Percentiles rank a stretch among this genome's conserved stretches.
These are phyloP conservation scores for Penicillium flavigenum DNA, from an alignment of 495 filamentous ascomycete genomes.

Conservation along the genomic window DNA sequence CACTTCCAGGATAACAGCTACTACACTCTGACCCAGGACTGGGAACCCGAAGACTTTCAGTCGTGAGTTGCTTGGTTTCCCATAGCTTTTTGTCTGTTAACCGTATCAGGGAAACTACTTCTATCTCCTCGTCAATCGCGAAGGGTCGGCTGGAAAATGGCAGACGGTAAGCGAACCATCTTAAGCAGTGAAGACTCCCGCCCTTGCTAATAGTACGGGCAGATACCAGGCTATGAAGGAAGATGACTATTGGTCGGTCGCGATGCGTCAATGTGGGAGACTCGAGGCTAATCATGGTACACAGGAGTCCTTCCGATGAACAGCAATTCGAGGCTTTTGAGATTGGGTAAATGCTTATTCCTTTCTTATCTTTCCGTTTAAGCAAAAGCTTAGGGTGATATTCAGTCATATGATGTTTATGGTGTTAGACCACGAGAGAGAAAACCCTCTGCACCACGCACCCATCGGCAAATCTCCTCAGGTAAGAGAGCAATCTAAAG, in stretches of 20 bases:
- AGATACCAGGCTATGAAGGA: constrained; percentile 14
- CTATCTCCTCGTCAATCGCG: neutral
- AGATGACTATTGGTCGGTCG: constrained; percentile 17
- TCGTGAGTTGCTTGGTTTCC: neutral
- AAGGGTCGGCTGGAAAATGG: constrained; percentile 2
- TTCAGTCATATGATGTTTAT: neutral
- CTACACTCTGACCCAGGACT: neutral
- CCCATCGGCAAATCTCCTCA: neutral
- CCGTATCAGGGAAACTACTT: constrained; percentile 1
- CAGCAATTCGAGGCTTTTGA: constrained; percentile 3
- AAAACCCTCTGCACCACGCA: constrained; percentile 1
- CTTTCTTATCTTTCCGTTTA: too few relatives aligned
- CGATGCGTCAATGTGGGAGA: neutral
- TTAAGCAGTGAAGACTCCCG: neutral
- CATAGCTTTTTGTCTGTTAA: neutral
- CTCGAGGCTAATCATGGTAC: neutral
- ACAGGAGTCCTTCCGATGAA: constrained; percentile 5
- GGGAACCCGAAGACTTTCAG: neutral
- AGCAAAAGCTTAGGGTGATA: neutral
- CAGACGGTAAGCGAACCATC: neutral
- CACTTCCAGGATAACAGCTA: neutral
- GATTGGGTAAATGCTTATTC: neutral
- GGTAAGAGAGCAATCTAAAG: neutral
- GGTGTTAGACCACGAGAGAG: neutral
- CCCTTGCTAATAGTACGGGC: neutral